These are phyloP conservation scores for Fusarium sp. DNA, from an alignment of 2,329 filamentous ascomycete genomes.

Conservation along the genomic window DNA sequence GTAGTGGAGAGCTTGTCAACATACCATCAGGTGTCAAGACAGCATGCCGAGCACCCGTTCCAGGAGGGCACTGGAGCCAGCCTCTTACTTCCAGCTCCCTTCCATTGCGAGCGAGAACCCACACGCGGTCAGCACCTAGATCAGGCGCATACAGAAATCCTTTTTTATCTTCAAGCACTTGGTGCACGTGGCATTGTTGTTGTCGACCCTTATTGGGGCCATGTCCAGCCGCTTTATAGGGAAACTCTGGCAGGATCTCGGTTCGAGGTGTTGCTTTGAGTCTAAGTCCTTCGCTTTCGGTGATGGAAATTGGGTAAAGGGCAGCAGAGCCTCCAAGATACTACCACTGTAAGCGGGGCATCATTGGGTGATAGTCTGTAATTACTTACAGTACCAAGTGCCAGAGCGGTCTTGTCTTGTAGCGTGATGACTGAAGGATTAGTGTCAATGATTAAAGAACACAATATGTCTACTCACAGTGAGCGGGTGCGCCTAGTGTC, in stretches of 20 bases:
- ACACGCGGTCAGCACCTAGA: slow-evolving; percentile 12
- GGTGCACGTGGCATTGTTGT: slow-evolving; percentile 11
- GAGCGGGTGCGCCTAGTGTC: slow-evolving; percentile 10
- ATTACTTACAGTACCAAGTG: slow-evolving; percentile 4
- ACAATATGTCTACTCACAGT: neutral
- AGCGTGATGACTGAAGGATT: neutral
- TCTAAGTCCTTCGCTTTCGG: neutral
- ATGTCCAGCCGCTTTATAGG: slow-evolving; percentile 6
- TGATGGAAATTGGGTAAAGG: slow-evolving; percentile 10
- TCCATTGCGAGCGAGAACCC: neutral
- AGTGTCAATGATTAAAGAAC: too few species aligned
- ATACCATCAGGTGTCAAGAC: slow-evolving; percentile 12
- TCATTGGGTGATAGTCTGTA: neutral
- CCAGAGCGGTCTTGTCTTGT: neutral
- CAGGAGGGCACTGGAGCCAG: slow-evolving; percentile 13
- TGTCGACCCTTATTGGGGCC: slow-evolving; percentile 9
- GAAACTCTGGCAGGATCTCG: neutral
- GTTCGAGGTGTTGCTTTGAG: neutral
- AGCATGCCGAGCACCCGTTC: slow-evolving; percentile 12
- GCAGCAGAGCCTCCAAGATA: slow-evolving; percentile 7
- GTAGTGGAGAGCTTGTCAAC: neutral
- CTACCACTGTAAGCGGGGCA: neutral
- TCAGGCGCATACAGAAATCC: slow-evolving; percentile 10
- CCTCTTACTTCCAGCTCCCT: slow-evolving; percentile 1
- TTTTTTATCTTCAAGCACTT: slow-evolving; percentile 6